Conservation (phyloP, 176 grass and related monocot genomes). For the bread wheat (Triticum aestivum) region IWGSC_CS_RefSeq_v2.1 NC_057796.1:67361033-67361532, state of each 20-base stretch:
- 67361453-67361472: background rate
- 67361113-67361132: constrained; percentile 86
- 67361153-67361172: constrained; percentile 74
- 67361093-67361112: background rate
- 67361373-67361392: background rate
- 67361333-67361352: background rate
- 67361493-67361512: background rate
- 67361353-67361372: background rate
- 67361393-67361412: too few species aligned
- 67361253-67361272: constrained; percentile 73
- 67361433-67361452: background rate
- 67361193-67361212: constrained; percentile 45
- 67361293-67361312: constrained; percentile 67
- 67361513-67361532: background rate
- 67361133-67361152: constrained; percentile 66
- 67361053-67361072: too few species aligned
- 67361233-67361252: constrained; percentile 42
- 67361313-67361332: constrained; percentile 48
- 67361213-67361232: constrained; percentile 91
- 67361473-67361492: background rate
- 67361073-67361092: too few species aligned
- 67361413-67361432: too few species aligned
- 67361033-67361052: too few species aligned
- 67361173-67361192: constrained; percentile 63
- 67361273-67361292: constrained; percentile 91